Conservation (phyloP, 495 filamentous ascomycete species). For the Penicillium cinerascens region DNA sequence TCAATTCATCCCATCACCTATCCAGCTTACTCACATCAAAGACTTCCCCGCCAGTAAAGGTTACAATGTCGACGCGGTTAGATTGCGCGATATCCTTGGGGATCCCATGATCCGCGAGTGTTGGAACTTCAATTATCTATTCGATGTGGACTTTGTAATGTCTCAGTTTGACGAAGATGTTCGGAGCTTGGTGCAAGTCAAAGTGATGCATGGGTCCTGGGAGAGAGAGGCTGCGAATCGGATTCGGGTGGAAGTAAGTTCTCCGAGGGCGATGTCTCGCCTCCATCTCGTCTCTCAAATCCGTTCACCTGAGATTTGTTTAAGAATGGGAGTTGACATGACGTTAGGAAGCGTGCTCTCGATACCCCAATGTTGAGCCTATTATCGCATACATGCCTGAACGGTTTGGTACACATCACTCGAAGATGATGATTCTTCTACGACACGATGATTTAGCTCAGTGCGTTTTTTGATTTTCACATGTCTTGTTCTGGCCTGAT, state of each 20-base stretch:
- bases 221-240: conserved; percentile 64
- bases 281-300: background rate
- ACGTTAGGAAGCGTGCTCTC: conserved; percentile 53
- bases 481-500: background rate
- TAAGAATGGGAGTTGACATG: background rate
- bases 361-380: conserved; percentile 64
- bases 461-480: conserved; percentile 22
- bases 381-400: conserved; percentile 81
- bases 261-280: background rate
- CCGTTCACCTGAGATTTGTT: background rate
- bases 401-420: conserved; percentile 82
- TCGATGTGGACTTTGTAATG: conserved; percentile 77
- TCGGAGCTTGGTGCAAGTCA: conserved; percentile 58
- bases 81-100: conserved; percentile 68
- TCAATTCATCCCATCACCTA: conserved; percentile 53
- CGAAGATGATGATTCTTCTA: conserved; percentile 82
- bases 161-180: conserved; percentile 68
- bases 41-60: conserved; percentile 52
- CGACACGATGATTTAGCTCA: conserved; percentile 74
- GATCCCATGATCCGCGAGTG: conserved; percentile 80
- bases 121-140: conserved; percentile 88
- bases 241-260: conserved; percentile 57
- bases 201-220: conserved; percentile 87
- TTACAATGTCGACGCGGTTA: conserved; percentile 65
- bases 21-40: conserved; percentile 68